These are phyloP conservation scores for Solidago caesia DNA, from an alignment of 129 eudicot genomes.

Conservation along the genomic window DNA sequence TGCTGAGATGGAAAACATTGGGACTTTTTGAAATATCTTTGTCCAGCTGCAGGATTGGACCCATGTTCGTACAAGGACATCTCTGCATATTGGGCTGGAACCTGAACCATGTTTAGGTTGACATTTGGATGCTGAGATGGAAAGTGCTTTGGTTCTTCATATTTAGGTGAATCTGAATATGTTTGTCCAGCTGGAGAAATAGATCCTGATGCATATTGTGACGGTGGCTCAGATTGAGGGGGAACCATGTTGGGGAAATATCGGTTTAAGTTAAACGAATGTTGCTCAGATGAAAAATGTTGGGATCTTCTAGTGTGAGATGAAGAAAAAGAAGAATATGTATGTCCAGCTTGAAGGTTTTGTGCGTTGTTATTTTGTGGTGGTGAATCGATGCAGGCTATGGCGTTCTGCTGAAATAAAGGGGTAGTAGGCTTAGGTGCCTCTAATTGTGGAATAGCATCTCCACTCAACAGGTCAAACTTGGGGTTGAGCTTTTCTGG, in stretches of 20 bases:
- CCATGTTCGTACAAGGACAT: background rate
- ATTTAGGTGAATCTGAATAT: background rate
- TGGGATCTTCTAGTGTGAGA: background rate
- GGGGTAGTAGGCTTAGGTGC: background rate
- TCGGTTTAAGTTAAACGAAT: background rate
- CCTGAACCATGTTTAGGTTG: background rate
- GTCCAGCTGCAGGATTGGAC: background rate
- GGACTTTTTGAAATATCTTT: background rate
- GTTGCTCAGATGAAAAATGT: background rate
- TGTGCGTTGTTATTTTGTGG: background rate
- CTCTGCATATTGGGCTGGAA: background rate
- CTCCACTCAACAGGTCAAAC: slow-evolving; percentile 7
- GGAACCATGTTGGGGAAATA: background rate
- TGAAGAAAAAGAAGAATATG: background rate
- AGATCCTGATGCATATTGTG: background rate
- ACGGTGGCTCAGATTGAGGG: background rate
- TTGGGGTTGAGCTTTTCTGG: background rate
- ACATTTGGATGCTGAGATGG: background rate
- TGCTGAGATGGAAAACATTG: background rate
- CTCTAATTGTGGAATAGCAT: background rate
- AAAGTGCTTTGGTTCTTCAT: background rate
- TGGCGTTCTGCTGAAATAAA: background rate
- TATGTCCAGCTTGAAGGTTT: background rate
- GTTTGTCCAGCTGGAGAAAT: background rate
- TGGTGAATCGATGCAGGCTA: background rate